These are phyloP conservation scores for Wilhelminamyces savonicus DNA, from an alignment of 805 yeast genomes.

Conservation along the genomic window DNA sequence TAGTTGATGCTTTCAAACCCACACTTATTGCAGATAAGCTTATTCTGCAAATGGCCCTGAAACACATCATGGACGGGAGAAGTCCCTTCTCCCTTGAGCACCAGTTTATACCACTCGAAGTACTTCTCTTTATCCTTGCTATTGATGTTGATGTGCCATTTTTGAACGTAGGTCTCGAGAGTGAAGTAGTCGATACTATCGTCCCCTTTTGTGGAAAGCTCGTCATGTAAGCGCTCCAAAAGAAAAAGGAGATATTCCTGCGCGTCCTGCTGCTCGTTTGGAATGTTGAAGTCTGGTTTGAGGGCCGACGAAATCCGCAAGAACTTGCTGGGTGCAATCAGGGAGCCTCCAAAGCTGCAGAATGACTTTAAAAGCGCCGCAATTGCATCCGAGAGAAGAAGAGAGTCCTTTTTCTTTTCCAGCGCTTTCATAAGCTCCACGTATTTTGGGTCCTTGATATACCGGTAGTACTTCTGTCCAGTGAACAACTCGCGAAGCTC, in stretches of 20 bases:
- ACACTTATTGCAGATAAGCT: constrained; percentile 59
- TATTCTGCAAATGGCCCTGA: constrained; percentile 69
- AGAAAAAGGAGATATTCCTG: constrained; percentile 68
- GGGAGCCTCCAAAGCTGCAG: constrained; percentile 50
- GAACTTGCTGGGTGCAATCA: constrained; percentile 62
- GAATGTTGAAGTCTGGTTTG: constrained; percentile 64
- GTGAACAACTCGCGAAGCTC: constrained; percentile 45
- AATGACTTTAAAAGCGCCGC: constrained; percentile 52
- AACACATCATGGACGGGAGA: constrained; percentile 63
- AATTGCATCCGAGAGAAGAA: constrained; percentile 43
- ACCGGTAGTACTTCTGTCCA: constrained; percentile 37
- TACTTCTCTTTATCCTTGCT: constrained; percentile 43
- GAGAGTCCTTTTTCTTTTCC: constrained; percentile 12
- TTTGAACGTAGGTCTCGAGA: constrained; percentile 18
- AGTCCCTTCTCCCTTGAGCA: constrained; percentile 50
- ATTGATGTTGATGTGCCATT: constrained; percentile 27
- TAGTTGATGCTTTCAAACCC: constrained; percentile 54
- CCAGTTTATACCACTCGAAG: constrained; percentile 52
- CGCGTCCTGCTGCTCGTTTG: constrained; percentile 75
- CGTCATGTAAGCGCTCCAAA: constrained; percentile 65
- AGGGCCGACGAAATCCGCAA: constrained; percentile 43
- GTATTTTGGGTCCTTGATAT: constrained; percentile 30
- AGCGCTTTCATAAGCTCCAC: constrained; percentile 14
- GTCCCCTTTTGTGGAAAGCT: constrained; percentile 32
- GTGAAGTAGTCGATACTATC: constrained; percentile 14